Conservation (phyloP, 495 filamentous ascomycete genomes). For the Cercophora samala region DNA sequence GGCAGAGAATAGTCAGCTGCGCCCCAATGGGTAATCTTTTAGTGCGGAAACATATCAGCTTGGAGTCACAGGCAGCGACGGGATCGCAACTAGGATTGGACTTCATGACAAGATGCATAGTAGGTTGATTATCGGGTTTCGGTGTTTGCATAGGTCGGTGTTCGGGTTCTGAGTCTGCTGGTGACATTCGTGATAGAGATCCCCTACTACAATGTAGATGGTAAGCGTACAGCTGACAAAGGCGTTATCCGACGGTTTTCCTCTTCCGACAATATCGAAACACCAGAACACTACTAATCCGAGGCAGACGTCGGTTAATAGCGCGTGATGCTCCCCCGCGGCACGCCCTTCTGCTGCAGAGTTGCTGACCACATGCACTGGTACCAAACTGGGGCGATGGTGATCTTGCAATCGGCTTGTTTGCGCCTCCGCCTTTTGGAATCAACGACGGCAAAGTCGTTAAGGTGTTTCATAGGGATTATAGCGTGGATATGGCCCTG, state of each 20-base stretch:
- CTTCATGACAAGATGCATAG: not conserved
- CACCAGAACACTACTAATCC: too few species aligned
- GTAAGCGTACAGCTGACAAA: conserved; percentile 6
- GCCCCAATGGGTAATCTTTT: not conserved
- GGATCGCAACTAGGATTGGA: not conserved
- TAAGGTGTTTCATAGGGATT: not conserved
- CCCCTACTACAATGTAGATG: not conserved
- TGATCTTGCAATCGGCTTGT: not conserved
- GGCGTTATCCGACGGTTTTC: not conserved
- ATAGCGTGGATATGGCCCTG: not conserved
- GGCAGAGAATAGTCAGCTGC: not conserved
- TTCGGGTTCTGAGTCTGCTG: not conserved
- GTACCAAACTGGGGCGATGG: not conserved
- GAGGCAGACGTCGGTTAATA: conserved; percentile 1
- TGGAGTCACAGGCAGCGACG: not conserved
- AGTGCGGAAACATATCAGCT: not conserved
- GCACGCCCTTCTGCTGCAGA: not conserved
- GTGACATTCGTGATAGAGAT: not conserved
- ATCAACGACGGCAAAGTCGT: not conserved
- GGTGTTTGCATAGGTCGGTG: not conserved
- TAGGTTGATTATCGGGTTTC: not conserved
- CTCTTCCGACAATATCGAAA: not conserved
- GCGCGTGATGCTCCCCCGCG: not conserved
- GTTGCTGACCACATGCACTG: not conserved
- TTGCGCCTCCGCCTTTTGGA: conserved; percentile 5